Evolutionary conservation across 2,329 filamentous ascomycete genomes (phyloP), one percentile per base, ranked within the genome.

Genomic region (Diaporthe ampelina): DNA sequence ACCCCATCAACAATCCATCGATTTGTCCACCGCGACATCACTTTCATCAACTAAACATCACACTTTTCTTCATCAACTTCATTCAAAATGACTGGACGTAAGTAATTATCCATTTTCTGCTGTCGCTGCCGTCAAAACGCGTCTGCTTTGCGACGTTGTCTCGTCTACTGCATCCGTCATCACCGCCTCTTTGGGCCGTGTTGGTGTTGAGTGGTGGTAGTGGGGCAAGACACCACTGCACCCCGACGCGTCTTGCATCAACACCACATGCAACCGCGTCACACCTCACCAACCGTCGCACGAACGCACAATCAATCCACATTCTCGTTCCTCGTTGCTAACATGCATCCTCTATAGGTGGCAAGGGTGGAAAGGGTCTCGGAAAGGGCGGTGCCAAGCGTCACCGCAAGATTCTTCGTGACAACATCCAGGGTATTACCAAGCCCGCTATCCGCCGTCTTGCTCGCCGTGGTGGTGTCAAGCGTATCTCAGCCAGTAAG

Each of bases 351-450:
- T 79, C 76, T 77, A 81, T 81, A 97, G 94, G 94, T 86, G 95
- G 95, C 86, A 97, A 97, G 89, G 95, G 95, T 87, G 95, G 95
- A 85, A 98, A 98, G 92, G 95, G 95, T 86, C 95, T 98, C 88
- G 95, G 95, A 86, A 98, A 98, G 93, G 95, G 95, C 80, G 95
- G 95, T 86, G 96, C 96, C 88, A 98, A 98, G 94, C 95, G 95
- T 88, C 95, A 98, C 90, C 93, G 96, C 84, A 98, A 98, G 94
- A 98, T 98, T 90, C 91, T 98, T 87, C 95, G 95, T 88, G 95
- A 98, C 94, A 98, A 98, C 94, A 98, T 98, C 85, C 95, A 98
- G 90, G 95, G 95, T 89, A 98, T 98, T 85, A 98, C 95, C 84
- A 98, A 98, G 94, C 95, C 95, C 82, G 95, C 95, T 82, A 98